Evolutionary conservation across 176 grass and related monocot genomes (phyloP).

Genomic region (Avena sativa): DNA sequence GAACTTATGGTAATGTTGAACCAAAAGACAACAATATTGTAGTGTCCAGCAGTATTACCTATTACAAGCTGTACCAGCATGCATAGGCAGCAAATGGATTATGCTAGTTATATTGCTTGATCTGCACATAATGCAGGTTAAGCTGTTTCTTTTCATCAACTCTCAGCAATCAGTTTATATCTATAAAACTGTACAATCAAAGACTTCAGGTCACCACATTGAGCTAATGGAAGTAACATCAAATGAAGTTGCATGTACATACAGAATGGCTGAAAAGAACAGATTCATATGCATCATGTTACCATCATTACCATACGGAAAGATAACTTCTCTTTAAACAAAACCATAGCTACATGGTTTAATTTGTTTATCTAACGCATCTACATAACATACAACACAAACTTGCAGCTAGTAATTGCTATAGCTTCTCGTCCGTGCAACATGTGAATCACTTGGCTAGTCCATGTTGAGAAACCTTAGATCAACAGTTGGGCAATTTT

Average conservation of each 20-base stretch:
- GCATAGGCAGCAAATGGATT: neutral
- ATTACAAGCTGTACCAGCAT: neutral
- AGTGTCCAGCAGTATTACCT: neutral
- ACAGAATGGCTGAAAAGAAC: conserved; percentile 2
- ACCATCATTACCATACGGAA: neutral
- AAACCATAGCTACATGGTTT: neutral
- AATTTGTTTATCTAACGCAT: neutral
- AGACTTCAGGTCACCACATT: neutral
- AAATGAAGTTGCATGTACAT: neutral
- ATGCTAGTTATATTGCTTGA: neutral
- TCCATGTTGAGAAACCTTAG: neutral
- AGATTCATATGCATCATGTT: neutral
- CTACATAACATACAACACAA: neutral
- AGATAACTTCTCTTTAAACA: neutral
- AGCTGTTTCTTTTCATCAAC: neutral
- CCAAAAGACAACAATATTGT: neutral
- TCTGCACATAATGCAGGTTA: neutral
- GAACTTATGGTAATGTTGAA: neutral
- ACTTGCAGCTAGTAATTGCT: neutral
- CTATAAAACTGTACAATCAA: neutral
- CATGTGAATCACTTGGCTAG: neutral
- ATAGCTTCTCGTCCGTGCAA: neutral
- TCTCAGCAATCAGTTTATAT: neutral
- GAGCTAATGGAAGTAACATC: neutral
- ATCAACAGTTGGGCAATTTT: neutral